Base-by-base conservation (phyloP, 768 basidiomycete genomes). In the Leccinellum rugosiceps region DNA sequence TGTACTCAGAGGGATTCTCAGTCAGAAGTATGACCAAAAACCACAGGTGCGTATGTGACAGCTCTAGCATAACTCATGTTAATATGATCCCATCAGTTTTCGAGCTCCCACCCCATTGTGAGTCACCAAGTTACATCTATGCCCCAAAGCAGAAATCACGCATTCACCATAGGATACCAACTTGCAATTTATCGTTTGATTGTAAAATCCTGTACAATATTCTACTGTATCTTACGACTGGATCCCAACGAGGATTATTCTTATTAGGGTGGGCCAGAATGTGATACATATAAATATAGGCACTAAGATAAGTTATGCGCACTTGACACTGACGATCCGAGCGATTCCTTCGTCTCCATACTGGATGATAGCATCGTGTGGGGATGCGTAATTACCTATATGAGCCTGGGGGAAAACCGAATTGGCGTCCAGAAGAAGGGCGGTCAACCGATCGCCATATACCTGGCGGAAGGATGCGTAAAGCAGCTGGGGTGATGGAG, bases 361-460 rank as follows among this genome's bases (percentile, higher is more conserved):
- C 14, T 72, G 76, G 43, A 88, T 68, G 21, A 49, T 31, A 14
- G 61, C 67, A 23, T 68, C 68, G 3, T 58, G 53, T 19, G 58
- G 56, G 19, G 65, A 63, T 51, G 66, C 51, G 14, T 60, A 32
- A 58, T 34, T 45, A 56, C 51, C 21, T 62, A 46, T n/a, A 10
- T 49, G 52, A 28, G 57, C 56, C 10, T 60, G 58, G 10, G 52
- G n/a, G 3, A n/a, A 55, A 57, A 66, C 25, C 3, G 63, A 68
- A 34, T 60, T 46, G 66, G 48, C 45, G 31, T 72, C 78, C 45
- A 93, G 76, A n/a, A 94, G 74, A 44, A 93, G 72, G 4, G 90
- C 88, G 5, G 87, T 83, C 50, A 94, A 69, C 38, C 75, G 73
- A 41, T 80, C 76, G 7, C 83, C 81, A 65, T 92, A 88, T 44